phyloP scores from a whole-genome alignment of 2,329 filamentous ascomycete species.

The Fusarium torulosum region DNA sequence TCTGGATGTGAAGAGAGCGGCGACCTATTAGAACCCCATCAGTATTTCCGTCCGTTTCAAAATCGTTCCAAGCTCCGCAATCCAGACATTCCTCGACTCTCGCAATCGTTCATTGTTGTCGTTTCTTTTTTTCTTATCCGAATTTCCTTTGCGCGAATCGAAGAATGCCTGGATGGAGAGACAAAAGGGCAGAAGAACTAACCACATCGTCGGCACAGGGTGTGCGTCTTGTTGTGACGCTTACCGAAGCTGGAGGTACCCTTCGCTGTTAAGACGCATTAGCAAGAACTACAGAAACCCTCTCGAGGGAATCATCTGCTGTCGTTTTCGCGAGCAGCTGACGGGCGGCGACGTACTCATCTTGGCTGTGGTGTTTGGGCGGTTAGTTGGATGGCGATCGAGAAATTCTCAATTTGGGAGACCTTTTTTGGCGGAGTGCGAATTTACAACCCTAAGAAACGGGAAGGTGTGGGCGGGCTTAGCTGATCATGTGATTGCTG shows the following conservation, averaged over 20 bases:
- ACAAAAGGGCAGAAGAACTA: conserved; percentile 61
- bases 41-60: conserved; percentile 36
- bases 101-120: conserved; percentile 22
- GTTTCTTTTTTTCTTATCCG: conserved; percentile 20
- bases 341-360: conserved; percentile 64
- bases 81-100: conserved; percentile 32
- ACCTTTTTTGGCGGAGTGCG: conserved; percentile 56
- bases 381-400: conserved; percentile 56
- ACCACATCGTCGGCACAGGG: conserved; percentile 98
- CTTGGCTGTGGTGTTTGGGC: conserved; percentile 63
- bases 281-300: conserved; percentile 35
- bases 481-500: conserved; percentile 49
- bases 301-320: conserved; percentile 39
- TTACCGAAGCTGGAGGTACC: conserved; percentile 70
- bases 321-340: conserved; percentile 29
- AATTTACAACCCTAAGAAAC: conserved; percentile 53
- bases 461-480: conserved; percentile 39
- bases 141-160: conserved; percentile 28
- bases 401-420: conserved; percentile 53
- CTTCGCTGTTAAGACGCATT: conserved; percentile 61
- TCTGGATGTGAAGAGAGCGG: conserved; percentile 99
- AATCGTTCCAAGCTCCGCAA: conserved; percentile 17
- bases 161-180: conserved; percentile 31
- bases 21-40: conserved; percentile 71
- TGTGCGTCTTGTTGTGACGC: conserved; percentile 98